Evolutionary conservation across 1,284 basidiomycete genomes (phyloP).

Genomic region (Ganoderma leucocontextum): DNA sequence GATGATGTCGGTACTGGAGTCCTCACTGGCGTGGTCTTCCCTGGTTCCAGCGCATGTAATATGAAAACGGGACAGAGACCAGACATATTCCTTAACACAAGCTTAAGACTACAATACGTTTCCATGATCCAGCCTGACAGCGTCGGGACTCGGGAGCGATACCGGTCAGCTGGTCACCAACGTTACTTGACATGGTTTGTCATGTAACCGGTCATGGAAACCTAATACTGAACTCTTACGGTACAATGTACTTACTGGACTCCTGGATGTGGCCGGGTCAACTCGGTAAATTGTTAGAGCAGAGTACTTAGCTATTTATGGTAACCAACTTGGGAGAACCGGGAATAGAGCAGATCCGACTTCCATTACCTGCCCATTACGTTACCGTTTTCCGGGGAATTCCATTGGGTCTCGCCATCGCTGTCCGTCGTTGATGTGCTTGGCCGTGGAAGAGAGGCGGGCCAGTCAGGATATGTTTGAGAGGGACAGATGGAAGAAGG

Average conservation of each 20-base stretch:
- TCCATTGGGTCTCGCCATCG: background rate
- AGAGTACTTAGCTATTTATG: conserved; percentile 16
- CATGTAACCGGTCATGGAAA: background rate
- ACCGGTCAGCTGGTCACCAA: background rate
- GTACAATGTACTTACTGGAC: background rate
- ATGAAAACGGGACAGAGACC: background rate
- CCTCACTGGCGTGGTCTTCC: background rate
- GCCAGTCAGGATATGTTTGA: background rate
- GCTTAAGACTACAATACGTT: background rate
- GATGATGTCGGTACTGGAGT: too few relatives aligned
- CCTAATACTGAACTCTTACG: background rate
- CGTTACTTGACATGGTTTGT: background rate
- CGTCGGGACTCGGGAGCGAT: background rate
- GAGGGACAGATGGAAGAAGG: too few relatives aligned
- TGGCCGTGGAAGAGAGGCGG: background rate
- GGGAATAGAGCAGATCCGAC: conserved; percentile 16
- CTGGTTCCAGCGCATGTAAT: background rate
- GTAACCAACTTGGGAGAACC: conserved; percentile 26
- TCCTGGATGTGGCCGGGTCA: background rate
- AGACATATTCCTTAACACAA: background rate
- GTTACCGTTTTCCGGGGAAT: conserved; percentile 1
- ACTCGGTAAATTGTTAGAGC: background rate
- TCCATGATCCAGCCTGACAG: background rate
- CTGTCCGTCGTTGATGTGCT: background rate
- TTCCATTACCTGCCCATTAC: conserved; percentile 20